Evolutionary conservation across 2,329 filamentous ascomycete species (phyloP), one percentile per base, ranked within the genome.

Genomic region (Diplodia sapinea): DNA sequence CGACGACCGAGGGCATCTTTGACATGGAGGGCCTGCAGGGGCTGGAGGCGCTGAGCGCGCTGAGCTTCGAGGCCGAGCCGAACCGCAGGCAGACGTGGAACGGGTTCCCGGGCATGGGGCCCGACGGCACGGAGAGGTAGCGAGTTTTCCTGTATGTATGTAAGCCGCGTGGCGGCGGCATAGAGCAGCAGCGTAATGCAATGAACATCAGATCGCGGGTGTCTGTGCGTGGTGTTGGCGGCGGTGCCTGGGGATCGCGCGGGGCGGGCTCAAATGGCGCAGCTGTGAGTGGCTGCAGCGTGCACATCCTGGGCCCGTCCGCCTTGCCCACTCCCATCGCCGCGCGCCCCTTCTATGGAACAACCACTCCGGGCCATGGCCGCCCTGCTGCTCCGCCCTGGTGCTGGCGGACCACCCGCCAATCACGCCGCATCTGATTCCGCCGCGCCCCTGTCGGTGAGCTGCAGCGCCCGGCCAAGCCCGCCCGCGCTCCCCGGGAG

Each of bases 21-120:
- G 52, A 66, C 40, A n/a, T 66, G 36, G 64, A 66, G 17, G 64
- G 64, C 4, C 26, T 66, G 64, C 29, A 47, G 2, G 64, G 64
- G 8, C 38, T 66, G 64, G 40, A 47, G 11, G 59, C 31, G 5
- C 47, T 63, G 59, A 63, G 59, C 20, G 43, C 59, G 29, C 59
- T 63, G 59, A 63, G 59, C 29, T 51, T 63, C 47, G 52, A 51
- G 11, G 29, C 33, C 6, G 64, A 66, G 31, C 12, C 29, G 2
- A 57, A 17, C 4, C 64, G 64, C 29, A 49, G 64, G 29, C 52
- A 66, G 64, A 66, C 64, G 5, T 66, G 64, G 64, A 66, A 66
- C 12, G 64, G 64, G 1, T 66, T 66, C 15, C 64, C 64, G 4
- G 54, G 54, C n/a, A 26, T 57, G 38, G 29, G 57, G 17, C 12